Evolutionary conservation across 2,329 filamentous ascomycete genomes (phyloP).

Genomic region (Paracoccidioides brasiliensis): DNA sequence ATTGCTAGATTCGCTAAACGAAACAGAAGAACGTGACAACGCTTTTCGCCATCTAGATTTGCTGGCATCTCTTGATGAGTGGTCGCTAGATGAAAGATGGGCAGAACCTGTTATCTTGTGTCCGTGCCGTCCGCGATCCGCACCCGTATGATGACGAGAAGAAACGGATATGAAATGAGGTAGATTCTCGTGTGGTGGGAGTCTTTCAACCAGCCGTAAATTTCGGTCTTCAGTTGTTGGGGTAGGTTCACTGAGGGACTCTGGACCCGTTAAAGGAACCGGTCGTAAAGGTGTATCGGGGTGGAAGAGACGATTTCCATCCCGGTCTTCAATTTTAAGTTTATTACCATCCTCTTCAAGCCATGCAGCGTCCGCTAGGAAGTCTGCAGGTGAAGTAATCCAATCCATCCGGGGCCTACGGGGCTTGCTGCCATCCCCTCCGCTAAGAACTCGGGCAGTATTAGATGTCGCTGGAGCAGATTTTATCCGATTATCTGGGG

Average conservation of each 20-base stretch:
- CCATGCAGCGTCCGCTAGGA: constrained; percentile 86
- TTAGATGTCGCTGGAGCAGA: not conserved
- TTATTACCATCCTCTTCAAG: constrained; percentile 72
- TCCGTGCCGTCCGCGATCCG: constrained; percentile 43
- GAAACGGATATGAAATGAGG: constrained; percentile 28
- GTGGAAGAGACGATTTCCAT: constrained; percentile 57
- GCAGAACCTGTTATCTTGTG: constrained; percentile 48
- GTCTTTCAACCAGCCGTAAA: not conserved
- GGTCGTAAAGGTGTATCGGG: constrained; percentile 14
- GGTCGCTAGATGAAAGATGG: constrained; percentile 43
- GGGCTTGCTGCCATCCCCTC: constrained; percentile 41
- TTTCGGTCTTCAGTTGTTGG: not conserved
- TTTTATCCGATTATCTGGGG: not conserved
- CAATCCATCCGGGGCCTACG: constrained; percentile 71
- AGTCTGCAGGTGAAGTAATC: constrained; percentile 68
- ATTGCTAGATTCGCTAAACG: constrained; percentile 47
- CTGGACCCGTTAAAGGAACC: not conserved
- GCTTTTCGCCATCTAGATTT: constrained; percentile 42
- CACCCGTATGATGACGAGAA: constrained; percentile 16
- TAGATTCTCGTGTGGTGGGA: constrained; percentile 17
- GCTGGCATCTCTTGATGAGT: constrained; percentile 35
- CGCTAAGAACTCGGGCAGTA: constrained; percentile 26
- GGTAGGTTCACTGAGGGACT: not conserved
- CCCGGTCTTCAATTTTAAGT: constrained; percentile 62
- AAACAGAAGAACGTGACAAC: constrained; percentile 38